Conservation (phyloP, 768 basidiomycete species). For the Xerocomellus chrysenteron region DNA sequence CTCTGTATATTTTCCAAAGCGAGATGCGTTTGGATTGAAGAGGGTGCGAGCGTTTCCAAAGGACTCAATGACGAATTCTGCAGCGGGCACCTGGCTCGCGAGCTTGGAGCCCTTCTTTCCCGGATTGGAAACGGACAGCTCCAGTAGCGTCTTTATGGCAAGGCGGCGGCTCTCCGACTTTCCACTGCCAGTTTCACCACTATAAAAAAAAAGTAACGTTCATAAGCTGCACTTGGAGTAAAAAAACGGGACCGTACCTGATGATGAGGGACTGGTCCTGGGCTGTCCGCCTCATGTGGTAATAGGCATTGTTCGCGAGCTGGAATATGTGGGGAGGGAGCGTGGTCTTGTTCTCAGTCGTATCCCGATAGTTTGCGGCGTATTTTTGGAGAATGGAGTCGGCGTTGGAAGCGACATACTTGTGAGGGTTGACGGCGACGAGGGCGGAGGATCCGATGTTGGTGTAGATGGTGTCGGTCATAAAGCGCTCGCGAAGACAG, state of each 20-base stretch:
- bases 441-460: constrained; percentile 66
- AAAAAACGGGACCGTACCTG: constrained; percentile 51
- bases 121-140: constrained; percentile 81
- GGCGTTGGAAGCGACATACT: constrained; percentile 79
- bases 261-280: constrained; percentile 92
- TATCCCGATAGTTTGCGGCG: constrained; percentile 80
- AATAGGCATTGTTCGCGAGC: constrained; percentile 87
- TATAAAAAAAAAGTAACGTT: constrained; percentile 32
- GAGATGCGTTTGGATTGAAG: constrained; percentile 92
- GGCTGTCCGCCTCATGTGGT: constrained; percentile 90
- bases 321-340: constrained; percentile 91
- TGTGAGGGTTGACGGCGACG: constrained; percentile 91
- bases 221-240: neutral
- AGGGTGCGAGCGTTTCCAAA: constrained; percentile 93
- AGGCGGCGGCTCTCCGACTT: constrained; percentile 90
- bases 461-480: constrained; percentile 82
- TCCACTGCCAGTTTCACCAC: constrained; percentile 90
- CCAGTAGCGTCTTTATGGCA: constrained; percentile 90
- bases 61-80: constrained; percentile 92
- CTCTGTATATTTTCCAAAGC: constrained; percentile 97
- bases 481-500: constrained; percentile 83
- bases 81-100: constrained; percentile 80
- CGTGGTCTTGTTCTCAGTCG: constrained; percentile 55
- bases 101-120: constrained; percentile 96
- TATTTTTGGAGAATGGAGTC: constrained; percentile 86